phyloP scores from a whole-genome alignment of 2,329 filamentous ascomycete species.

The Macroventuria anomochaeta region DNA sequence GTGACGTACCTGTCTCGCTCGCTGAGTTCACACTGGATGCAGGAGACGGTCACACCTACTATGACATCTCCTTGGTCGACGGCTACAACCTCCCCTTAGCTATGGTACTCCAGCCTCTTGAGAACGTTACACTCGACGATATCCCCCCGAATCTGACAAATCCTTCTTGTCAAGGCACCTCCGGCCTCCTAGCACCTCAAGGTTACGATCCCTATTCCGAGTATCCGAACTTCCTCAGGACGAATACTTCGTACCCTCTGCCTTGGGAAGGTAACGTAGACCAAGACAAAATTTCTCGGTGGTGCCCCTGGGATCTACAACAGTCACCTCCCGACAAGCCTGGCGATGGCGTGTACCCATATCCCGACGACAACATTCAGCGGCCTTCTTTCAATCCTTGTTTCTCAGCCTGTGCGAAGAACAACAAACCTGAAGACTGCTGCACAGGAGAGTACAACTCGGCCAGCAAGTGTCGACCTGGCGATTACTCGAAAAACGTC shows the following conservation, averaged over 20 bases:
- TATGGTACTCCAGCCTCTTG: slow-evolving; percentile 58
- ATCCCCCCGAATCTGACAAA: slow-evolving; percentile 80
- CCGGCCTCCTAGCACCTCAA: slow-evolving; percentile 61
- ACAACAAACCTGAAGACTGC: slow-evolving; percentile 71
- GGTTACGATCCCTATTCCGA: slow-evolving; percentile 60
- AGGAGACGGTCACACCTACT: slow-evolving; percentile 73
- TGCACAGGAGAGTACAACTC: slow-evolving; percentile 74
- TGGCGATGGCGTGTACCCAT: slow-evolving; percentile 78
- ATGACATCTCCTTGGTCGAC: slow-evolving; percentile 84
- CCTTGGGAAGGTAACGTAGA: slow-evolving; percentile 69
- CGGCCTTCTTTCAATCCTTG: slow-evolving; percentile 79
- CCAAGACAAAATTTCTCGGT: slow-evolving; percentile 64
- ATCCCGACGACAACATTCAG: slow-evolving; percentile 76
- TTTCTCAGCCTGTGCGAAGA: slow-evolving; percentile 76
- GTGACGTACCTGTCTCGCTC: slow-evolving; percentile 74
- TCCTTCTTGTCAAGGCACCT: slow-evolving; percentile 75
- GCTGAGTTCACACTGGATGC: slow-evolving; percentile 81
- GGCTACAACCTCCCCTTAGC: slow-evolving; percentile 81
- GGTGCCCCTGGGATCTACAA: slow-evolving; percentile 84
- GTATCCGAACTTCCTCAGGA: slow-evolving; percentile 60
- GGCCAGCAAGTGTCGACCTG: slow-evolving; percentile 68
- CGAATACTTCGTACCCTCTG: slow-evolving; percentile 70
- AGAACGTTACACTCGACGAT: slow-evolving; percentile 64
- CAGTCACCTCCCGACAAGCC: slow-evolving; percentile 71
- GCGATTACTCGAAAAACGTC: slow-evolving; percentile 70